Conservation (phyloP, 139 green algal species). For the Yamagishiella unicocca region DNA sequence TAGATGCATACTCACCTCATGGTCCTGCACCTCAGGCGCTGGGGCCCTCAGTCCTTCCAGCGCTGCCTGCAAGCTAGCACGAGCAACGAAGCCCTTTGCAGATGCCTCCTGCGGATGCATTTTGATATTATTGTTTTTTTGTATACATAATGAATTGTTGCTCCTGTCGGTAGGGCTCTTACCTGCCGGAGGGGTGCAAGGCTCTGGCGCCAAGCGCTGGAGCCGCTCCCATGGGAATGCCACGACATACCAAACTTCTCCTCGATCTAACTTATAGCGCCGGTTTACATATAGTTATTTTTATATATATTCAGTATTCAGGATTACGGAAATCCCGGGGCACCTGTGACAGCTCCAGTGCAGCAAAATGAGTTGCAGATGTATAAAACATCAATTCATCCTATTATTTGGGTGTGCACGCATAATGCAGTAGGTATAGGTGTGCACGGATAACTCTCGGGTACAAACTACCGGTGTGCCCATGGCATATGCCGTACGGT, state of each 20-base stretch:
- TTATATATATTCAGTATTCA: too few relatives aligned
- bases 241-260: slow-evolving; percentile 12
- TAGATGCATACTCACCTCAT: slow-evolving; percentile 5
- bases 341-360: too few relatives aligned
- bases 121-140: too few relatives aligned
- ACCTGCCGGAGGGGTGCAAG: slow-evolving; percentile 34
- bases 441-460: too few relatives aligned
- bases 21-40: neutral
- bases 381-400: too few relatives aligned
- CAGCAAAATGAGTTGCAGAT: too few relatives aligned
- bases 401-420: too few relatives aligned
- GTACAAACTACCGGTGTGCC: too few relatives aligned
- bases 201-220: slow-evolving; percentile 24
- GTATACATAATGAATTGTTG: too few relatives aligned
- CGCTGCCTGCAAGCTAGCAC: neutral
- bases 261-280: neutral
- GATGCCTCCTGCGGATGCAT: neutral
- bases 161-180: neutral
- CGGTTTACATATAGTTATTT: neutral
- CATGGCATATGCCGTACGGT: too few relatives aligned
- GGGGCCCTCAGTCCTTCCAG: slow-evolving; percentile 1
- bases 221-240: neutral
- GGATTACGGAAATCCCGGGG: too few relatives aligned
- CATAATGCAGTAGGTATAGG: too few relatives aligned
- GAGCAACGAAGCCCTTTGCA: neutral